Evolutionary conservation across 2,329 filamentous ascomycete genomes (phyloP).

Genomic region (Monosporascus sp.): DNA sequence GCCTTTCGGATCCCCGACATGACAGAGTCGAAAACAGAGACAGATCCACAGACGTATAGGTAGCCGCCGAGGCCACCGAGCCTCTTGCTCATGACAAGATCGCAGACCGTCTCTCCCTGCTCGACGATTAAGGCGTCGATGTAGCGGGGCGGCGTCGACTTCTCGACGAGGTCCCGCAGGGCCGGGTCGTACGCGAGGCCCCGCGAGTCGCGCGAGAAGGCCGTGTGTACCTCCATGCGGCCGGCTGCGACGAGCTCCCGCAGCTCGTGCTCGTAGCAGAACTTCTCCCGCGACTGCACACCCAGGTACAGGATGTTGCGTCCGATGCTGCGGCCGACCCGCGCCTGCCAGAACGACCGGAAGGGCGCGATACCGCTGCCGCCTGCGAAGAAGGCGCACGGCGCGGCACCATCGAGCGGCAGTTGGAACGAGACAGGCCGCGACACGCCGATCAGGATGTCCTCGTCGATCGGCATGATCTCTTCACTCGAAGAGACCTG

Average conservation of each 20-base stretch:
- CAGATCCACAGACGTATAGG: conserved; percentile 44
- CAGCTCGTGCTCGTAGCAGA: conserved; percentile 45
- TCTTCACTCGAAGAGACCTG: conserved; percentile 29
- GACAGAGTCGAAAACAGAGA: conserved; percentile 47
- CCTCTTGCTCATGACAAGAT: conserved; percentile 52
- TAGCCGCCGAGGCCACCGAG: conserved; percentile 45
- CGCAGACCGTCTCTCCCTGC: conserved; percentile 44
- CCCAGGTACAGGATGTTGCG: conserved; percentile 46
- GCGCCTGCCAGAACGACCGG: conserved; percentile 45
- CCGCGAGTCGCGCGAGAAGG: conserved; percentile 44
- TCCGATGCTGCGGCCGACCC: conserved; percentile 26
- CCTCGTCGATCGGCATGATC: conserved; percentile 34
- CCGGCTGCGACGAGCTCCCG: conserved; percentile 40
- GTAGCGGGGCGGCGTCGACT: conserved; percentile 43
- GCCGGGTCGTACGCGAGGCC: conserved; percentile 41
- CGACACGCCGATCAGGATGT: conserved; percentile 47
- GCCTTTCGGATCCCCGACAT: conserved; percentile 52
- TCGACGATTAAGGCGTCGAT: conserved; percentile 48
- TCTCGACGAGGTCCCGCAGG: conserved; percentile 41
- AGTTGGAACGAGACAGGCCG: conserved; percentile 47
- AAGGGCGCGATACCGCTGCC: conserved; percentile 50
- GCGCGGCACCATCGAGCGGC: conserved; percentile 43
- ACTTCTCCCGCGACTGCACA: conserved; percentile 47
- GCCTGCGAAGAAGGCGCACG: conserved; percentile 48
- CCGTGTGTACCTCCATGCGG: conserved; percentile 46